These are phyloP conservation scores for Phialocephala subalpina DNA, from an alignment of 2,329 filamentous ascomycete species.

Conservation along the genomic window DNA sequence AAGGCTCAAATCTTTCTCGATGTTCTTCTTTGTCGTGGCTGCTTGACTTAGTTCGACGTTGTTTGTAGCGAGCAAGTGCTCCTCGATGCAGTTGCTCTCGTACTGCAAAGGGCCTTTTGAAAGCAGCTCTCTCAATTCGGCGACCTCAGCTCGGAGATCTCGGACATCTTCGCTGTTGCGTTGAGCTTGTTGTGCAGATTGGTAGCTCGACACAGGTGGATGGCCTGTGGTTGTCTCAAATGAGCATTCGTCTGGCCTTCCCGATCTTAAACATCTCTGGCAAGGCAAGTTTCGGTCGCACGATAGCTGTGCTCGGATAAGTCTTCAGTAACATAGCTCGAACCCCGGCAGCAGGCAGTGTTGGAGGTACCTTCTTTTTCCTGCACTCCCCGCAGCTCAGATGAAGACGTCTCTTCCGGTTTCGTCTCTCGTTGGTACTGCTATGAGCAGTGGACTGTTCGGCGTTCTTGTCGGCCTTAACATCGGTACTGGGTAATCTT, in stretches of 20 bases:
- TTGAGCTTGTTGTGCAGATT: constrained; percentile 5
- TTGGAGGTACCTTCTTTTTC: constrained; percentile 32
- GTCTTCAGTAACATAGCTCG: neutral
- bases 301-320: constrained; percentile 9
- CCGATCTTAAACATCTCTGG: constrained; percentile 22
- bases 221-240: constrained; percentile 14
- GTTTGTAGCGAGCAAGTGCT: neutral
- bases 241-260: constrained; percentile 20
- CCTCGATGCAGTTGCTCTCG: neutral
- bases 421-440: constrained; percentile 8
- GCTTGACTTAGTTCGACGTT: neutral
- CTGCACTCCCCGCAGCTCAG: constrained; percentile 27
- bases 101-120: constrained; percentile 3
- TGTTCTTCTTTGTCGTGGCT: neutral
- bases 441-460: neutral
- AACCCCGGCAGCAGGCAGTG: neutral
- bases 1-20: neutral
- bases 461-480: neutral
- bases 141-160: constrained; percentile 23
- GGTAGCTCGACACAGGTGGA: neutral
- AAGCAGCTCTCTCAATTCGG: constrained; percentile 25
- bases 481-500: neutral
- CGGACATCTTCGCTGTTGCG: constrained; percentile 24
- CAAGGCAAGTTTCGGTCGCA: constrained; percentile 25
- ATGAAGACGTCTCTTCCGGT: constrained; percentile 31